Evolutionary conservation across 257 asterid species (phyloP).

Genomic region (Solanum chilense): DNA sequence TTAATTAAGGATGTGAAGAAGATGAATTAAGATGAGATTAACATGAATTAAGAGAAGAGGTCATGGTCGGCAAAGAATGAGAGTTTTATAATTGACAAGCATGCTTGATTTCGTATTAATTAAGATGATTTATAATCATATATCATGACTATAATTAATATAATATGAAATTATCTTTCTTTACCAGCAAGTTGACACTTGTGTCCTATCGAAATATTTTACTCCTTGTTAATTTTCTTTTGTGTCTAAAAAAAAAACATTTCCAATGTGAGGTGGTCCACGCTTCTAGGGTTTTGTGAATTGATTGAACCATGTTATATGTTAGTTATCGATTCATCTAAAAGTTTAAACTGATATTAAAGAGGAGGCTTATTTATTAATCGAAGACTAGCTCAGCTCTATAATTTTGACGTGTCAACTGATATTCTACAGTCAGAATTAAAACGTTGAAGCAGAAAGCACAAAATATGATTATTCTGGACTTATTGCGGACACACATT

Average conservation of each 20-base stretch:
- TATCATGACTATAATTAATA: neutral
- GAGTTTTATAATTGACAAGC: conserved; percentile 17
- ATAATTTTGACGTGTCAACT: no score
- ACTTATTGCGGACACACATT: neutral
- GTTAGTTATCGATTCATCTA: neutral
- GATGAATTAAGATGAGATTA: neutral
- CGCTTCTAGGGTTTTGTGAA: neutral
- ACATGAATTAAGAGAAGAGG: conserved; percentile 8
- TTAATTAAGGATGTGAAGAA: neutral
- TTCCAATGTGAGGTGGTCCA: neutral
- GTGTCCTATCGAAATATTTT: neutral
- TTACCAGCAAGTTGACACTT: conserved; percentile 3
- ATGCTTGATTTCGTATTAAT: conserved; percentile 23
- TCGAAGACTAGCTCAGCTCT: neutral
- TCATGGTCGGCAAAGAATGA: conserved; percentile 26
- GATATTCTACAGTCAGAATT: no score
- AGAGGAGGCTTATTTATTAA: neutral
- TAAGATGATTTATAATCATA: neutral
- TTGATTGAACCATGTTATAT: neutral
- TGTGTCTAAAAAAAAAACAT: neutral
- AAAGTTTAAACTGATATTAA: neutral
- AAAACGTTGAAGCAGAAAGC: neutral
- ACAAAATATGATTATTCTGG: neutral
- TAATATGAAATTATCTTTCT: neutral
- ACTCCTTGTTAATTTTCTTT: neutral